Evolutionary conservation across 139 green algal species (phyloP).

Genomic region (Chlorella sp.): DNA sequence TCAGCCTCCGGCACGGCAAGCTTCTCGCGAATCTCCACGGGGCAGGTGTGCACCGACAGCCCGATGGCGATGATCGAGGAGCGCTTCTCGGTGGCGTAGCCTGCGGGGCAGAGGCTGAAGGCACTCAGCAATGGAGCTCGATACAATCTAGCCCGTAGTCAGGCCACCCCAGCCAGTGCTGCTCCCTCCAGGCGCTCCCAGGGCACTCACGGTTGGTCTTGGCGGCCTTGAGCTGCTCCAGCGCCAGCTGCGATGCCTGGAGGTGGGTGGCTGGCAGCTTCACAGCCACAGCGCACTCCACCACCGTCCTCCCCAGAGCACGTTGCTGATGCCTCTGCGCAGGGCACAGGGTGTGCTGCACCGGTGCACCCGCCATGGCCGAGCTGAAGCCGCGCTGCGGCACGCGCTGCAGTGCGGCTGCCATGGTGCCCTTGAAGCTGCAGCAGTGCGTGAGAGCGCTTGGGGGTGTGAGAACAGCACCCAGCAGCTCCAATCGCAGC

Average conservation of each 20-base stretch:
- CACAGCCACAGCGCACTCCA: background rate
- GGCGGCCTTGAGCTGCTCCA: slow-evolving; percentile 63
- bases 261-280: slow-evolving; percentile 64
- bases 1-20: slow-evolving; percentile 95
- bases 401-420: background rate
- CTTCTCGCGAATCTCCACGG: slow-evolving; percentile 97
- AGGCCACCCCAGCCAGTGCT: background rate
- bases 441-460: background rate
- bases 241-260: slow-evolving; percentile 55
- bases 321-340: background rate
- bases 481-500: no score
- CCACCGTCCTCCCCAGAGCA: background rate
- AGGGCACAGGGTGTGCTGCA: background rate
- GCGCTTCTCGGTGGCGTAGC: slow-evolving; percentile 89
- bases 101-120: slow-evolving; percentile 48
- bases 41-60: slow-evolving; percentile 94
- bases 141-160: background rate
- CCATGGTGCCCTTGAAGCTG: background rate
- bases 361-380: background rate
- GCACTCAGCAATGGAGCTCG: background rate
- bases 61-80: slow-evolving; percentile 95
- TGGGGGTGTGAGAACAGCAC: no score
- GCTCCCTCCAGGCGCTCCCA: background rate
- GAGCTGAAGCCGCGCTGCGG: background rate
- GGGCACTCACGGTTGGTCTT: slow-evolving; percentile 20